phyloP scores from a whole-genome alignment of 176 grass and related monocot genomes.

The Saccharum officinarum region DNA sequence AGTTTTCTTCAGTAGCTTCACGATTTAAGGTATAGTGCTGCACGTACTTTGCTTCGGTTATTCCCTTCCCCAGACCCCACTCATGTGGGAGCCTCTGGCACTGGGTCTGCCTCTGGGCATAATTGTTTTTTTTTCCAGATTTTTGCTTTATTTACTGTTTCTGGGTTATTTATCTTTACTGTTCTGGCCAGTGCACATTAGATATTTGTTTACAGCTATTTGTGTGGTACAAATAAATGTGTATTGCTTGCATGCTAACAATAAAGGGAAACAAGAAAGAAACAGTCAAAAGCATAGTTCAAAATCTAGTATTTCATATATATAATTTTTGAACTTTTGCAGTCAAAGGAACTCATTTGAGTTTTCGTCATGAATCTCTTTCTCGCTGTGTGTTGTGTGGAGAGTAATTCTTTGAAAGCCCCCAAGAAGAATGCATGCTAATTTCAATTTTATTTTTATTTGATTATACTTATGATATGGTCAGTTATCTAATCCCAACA shows the following conservation, averaged over 20 bases:
- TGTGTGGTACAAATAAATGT: slow-evolving; percentile 1
- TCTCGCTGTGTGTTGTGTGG: not conserved
- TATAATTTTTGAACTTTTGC: not conserved
- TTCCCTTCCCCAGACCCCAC: no score
- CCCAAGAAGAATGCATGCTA: slow-evolving; percentile 7
- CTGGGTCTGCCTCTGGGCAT: no score
- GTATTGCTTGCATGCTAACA: not conserved
- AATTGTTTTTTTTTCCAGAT: not conserved
- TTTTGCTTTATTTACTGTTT: slow-evolving; percentile 6
- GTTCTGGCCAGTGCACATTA: not conserved
- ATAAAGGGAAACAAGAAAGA: slow-evolving; percentile 7
- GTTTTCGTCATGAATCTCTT: not conserved
- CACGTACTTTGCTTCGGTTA: no score
- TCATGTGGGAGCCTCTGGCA: no score
- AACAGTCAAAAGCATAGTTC: not conserved
- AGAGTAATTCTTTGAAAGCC: not conserved
- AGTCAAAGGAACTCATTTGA: not conserved
- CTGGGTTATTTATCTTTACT: slow-evolving; percentile 11
- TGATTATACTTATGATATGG: slow-evolving; percentile 52
- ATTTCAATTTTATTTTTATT: slow-evolving; percentile 36
- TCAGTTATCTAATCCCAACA: slow-evolving; percentile 54
- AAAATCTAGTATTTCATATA: not conserved
- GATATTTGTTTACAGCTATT: not conserved
- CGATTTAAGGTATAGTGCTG: slow-evolving; percentile 74
- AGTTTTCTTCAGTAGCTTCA: slow-evolving; percentile 91